A percentile compares a stretch with the other conserved stretches of the same genome.
Conservation (phyloP, 2,329 filamentous ascomycete genomes). For the Stachybotrys echinatus region DNA sequence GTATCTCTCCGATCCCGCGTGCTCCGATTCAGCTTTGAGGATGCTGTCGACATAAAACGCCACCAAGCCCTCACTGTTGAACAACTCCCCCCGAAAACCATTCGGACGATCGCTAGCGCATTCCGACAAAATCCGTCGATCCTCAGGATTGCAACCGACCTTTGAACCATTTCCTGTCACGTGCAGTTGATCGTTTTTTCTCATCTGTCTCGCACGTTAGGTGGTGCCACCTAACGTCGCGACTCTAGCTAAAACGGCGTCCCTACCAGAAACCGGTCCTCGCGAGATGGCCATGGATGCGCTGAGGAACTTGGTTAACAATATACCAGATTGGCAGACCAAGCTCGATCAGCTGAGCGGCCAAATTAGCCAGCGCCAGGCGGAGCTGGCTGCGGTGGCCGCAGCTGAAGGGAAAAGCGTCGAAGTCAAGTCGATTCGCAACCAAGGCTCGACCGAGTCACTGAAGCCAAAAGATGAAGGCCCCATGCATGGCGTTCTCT, state of each 20-base stretch:
- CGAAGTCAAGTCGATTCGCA: slow-evolving; percentile 38
- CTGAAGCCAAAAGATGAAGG: slow-evolving; percentile 44
- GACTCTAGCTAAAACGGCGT: slow-evolving; percentile 20
- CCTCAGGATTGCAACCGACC: no score
- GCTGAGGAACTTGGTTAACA: slow-evolving; percentile 46
- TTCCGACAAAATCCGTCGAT: no score
- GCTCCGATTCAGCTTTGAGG: background rate
- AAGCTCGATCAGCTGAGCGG: slow-evolving; percentile 55
- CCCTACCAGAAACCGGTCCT: slow-evolving; percentile 19
- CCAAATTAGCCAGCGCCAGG: slow-evolving; percentile 57
- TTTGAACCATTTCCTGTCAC: background rate
- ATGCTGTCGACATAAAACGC: background rate
- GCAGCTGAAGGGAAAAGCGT: slow-evolving; percentile 17
- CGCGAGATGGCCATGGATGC: slow-evolving; percentile 47
- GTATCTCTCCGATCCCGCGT: background rate
- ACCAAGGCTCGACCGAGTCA: slow-evolving; percentile 49
- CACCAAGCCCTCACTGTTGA: no score
- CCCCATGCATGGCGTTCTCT: slow-evolving; percentile 15
- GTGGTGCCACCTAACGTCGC: slow-evolving; percentile 24
- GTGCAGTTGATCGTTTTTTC: slow-evolving; percentile 2
- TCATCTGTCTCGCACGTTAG: slow-evolving; percentile 18
- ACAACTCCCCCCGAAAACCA: no score
- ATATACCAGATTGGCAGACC: slow-evolving; percentile 55
- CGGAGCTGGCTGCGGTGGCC: slow-evolving; percentile 49
- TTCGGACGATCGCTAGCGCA: no score